phyloP scores from a whole-genome alignment of 116 monocot species.

The Phalaenopsis hybrid region DNA sequence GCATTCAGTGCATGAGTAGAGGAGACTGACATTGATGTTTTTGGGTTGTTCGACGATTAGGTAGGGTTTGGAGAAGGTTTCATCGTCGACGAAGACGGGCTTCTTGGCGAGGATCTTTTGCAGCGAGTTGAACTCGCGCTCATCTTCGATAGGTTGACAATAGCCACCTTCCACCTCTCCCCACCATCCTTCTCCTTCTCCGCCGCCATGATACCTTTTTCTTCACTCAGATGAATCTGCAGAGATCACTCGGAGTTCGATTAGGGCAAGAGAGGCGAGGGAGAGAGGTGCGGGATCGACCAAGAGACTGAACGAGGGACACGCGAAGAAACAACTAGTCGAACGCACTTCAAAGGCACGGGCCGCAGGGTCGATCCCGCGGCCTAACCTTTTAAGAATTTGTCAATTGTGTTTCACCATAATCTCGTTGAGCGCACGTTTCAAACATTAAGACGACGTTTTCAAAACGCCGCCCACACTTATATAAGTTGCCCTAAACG shows the following conservation, averaged over 20 bases:
- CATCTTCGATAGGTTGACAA: constrained; percentile 65
- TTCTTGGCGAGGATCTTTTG: constrained; percentile 68
- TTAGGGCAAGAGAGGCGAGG: too few relatives aligned
- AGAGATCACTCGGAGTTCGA: not conserved
- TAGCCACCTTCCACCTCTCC: constrained; percentile 69
- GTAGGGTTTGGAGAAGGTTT: constrained; percentile 72
- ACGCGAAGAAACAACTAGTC: too few relatives aligned
- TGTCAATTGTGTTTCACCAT: too few relatives aligned
- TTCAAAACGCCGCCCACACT: too few relatives aligned
- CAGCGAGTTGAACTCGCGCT: constrained; percentile 58
- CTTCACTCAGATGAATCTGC: not conserved
- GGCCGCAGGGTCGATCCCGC: too few relatives aligned
- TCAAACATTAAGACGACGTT: too few relatives aligned
- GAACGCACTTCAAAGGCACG: too few relatives aligned
- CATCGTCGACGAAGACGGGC: constrained; percentile 90
- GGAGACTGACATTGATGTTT: constrained; percentile 67
- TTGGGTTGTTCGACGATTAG: constrained; percentile 67
- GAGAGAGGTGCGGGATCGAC: too few relatives aligned
- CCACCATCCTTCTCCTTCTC: constrained; percentile 41
- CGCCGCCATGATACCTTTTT: not conserved
- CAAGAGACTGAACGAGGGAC: too few relatives aligned
- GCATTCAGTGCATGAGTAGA: not conserved
- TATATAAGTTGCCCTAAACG: too few relatives aligned
- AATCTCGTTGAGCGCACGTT: too few relatives aligned
- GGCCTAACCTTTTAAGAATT: too few relatives aligned